Base-by-base conservation (phyloP, 257 asterid genomes). In the Phtheirospermum japonicum region DNA sequence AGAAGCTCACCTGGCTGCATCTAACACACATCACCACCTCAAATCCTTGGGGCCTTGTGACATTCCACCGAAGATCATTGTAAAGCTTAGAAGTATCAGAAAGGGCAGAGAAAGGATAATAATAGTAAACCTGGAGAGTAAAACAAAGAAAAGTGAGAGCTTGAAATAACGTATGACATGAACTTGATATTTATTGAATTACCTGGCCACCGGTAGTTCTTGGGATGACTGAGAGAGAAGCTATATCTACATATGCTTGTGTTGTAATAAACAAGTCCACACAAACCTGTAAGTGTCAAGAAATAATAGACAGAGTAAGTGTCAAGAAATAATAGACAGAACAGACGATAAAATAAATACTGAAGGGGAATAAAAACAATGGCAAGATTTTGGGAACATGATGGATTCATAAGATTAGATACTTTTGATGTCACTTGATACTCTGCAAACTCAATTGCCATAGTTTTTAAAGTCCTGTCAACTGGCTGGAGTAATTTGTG, bases 11-110 rank as follows among this genome's bases (percentile, higher is more conserved):
- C 92, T 85, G 89, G 84, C 99, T 93, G 85, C 99, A 87, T 77
- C 99, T 85, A 64, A 93, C 97, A 74, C 99, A 97, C 99, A 93
- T 93, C 68, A 93, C 99, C 14, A 97, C 96, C 80, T 93, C 99
- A 74, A 87, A 85, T 55, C 97, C 99, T 81, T 93, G 97, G 14
- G 97, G 96, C 79, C 99, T 87, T 8, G 90, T 83, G 70, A 93
- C 89, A 71, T 89, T 93, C 99, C 99, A 93, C 52, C 99, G 95
- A 36, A 93, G 95, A 80, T 93, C 99, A 77, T 93, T 93, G 82
- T 81, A 84, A 45, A 93, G 95, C 81, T 93, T 93, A 65, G 99
- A 82, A 51, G 96, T 69, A 80, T 93, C 99, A 64, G 97, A 86
- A 64, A 85, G 78, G 66, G 95, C 99, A 61, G 99, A 93, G 73